Evolutionary conservation across 768 basidiomycete genomes (phyloP).

Genomic region (Leucocoprinus sp.): DNA sequence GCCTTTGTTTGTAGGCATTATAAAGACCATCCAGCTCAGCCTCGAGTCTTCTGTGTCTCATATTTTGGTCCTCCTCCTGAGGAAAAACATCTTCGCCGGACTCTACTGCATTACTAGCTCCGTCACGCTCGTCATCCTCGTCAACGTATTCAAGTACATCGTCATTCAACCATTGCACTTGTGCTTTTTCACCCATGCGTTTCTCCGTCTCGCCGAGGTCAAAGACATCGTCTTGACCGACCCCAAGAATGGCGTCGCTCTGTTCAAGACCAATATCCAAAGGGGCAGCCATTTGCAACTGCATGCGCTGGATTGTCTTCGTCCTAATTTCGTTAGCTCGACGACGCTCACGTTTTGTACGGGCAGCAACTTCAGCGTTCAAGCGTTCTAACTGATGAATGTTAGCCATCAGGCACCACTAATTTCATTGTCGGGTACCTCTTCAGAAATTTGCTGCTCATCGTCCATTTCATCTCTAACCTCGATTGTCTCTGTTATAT

Average conservation of each 20-base stretch:
- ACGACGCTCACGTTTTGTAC: conserved; percentile 72
- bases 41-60: conserved; percentile 58
- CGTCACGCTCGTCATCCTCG: conserved; percentile 26
- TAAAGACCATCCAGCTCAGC: conserved; percentile 86
- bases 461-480: conserved; percentile 69
- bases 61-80: conserved; percentile 64
- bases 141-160: conserved; percentile 39
- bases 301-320: conserved; percentile 88
- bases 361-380: conserved; percentile 66
- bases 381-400: conserved; percentile 69
- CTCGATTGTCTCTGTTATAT: conserved; percentile 65
- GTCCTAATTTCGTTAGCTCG: conserved; percentile 83
- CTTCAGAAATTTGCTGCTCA: conserved; percentile 82
- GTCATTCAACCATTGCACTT: conserved; percentile 27
- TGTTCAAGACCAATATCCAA: conserved; percentile 90
- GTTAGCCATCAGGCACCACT: conserved; percentile 6
- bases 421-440: conserved; percentile 39
- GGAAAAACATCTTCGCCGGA: conserved; percentile 34
- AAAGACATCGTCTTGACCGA: conserved; percentile 83
- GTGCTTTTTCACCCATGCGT: conserved; percentile 29
- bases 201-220: conserved; percentile 63
- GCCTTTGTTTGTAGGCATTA: conserved; percentile 71
- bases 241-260: conserved; percentile 60
- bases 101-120: not conserved
- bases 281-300: conserved; percentile 96